Percentiles rank a stretch among this genome's conserved stretches.
Conservation (phyloP, 169 alveolate genomes). For the Ichthyophthirius multifiliis region DNA sequence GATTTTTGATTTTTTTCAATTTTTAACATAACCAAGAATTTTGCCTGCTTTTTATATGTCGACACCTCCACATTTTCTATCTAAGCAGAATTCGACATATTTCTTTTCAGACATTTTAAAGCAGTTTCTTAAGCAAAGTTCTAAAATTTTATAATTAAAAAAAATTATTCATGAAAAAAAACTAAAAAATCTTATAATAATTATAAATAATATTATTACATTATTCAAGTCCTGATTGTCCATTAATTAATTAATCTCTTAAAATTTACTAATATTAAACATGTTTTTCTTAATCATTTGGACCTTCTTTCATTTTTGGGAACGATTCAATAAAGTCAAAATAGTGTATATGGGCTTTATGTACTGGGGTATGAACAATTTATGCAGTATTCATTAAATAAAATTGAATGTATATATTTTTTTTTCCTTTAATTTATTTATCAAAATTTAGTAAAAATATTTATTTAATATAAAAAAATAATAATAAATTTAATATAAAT, state of each 20-base stretch:
- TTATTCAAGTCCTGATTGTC: slow-evolving; percentile 7
- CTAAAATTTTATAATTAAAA: neutral
- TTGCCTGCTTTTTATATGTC: slow-evolving; percentile 19
- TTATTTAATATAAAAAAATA: no score
- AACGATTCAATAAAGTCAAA: slow-evolving; percentile 27
- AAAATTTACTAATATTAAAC: neutral
- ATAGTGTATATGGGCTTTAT: slow-evolving; percentile 36
- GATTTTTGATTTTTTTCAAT: neutral
- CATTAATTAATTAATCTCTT: slow-evolving; percentile 16
- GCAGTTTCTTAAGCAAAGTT: slow-evolving; percentile 44
- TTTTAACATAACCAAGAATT: slow-evolving; percentile 28
- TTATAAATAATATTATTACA: neutral
- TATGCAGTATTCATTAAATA: slow-evolving; percentile 1
- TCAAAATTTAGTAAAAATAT: no score
- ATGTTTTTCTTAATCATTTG: slow-evolving; percentile 8
- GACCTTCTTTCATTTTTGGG: slow-evolving; percentile 23
- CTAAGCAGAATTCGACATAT: slow-evolving; percentile 40
- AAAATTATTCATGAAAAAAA: neutral
- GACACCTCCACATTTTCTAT: slow-evolving; percentile 38
- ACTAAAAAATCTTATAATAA: neutral
- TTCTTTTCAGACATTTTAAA: slow-evolving; percentile 26
- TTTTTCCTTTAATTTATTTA: no score
- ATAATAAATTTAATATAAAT: no score
- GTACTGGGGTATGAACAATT: slow-evolving; percentile 7
- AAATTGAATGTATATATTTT: no score